Conservation (phyloP, 148 eudicot species). For the Limonium bicolor region DNA sequence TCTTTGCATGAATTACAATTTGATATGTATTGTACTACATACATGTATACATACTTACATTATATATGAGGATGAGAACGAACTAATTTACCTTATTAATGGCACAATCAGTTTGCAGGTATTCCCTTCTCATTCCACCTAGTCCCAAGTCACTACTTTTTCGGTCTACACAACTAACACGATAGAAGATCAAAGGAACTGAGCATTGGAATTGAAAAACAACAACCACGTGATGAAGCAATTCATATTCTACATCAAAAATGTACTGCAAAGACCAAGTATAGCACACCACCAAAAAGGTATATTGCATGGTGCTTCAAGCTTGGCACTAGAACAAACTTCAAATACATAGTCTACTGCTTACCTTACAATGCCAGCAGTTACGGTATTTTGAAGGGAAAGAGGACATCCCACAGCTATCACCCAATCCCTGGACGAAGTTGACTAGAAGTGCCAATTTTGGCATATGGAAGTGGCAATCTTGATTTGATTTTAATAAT, state of each 20-base stretch:
- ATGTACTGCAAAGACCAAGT: too few species aligned
- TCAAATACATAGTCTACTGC: too few species aligned
- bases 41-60: too few species aligned
- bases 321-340: too few species aligned
- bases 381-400: conserved; percentile 81
- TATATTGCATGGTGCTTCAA: too few species aligned
- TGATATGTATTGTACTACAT: too few species aligned
- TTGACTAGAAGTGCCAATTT: conserved; percentile 62
- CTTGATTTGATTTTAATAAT: conserved; percentile 70
- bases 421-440: conserved; percentile 99
- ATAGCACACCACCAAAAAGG: too few species aligned
- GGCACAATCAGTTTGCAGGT: conserved; percentile 88
- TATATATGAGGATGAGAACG: too few species aligned
- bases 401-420: conserved; percentile 92
- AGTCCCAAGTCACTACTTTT: conserved; percentile 94
- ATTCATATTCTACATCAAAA: too few species aligned
- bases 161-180: conserved; percentile 93
- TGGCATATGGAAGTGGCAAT: conserved; percentile 79
- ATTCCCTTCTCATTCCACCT: conserved; percentile 87
- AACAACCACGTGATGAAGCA: too few species aligned
- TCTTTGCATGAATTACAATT: too few species aligned
- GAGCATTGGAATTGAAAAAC: background rate
- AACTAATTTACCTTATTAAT: conserved; percentile 42
- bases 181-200: background rate
- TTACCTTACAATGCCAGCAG: conserved; percentile 97